Evolutionary conservation across 1,139 yeast genomes (phyloP), one percentile per base, ranked within the genome.

Genomic region (Blastobotrys indianensis): DNA sequence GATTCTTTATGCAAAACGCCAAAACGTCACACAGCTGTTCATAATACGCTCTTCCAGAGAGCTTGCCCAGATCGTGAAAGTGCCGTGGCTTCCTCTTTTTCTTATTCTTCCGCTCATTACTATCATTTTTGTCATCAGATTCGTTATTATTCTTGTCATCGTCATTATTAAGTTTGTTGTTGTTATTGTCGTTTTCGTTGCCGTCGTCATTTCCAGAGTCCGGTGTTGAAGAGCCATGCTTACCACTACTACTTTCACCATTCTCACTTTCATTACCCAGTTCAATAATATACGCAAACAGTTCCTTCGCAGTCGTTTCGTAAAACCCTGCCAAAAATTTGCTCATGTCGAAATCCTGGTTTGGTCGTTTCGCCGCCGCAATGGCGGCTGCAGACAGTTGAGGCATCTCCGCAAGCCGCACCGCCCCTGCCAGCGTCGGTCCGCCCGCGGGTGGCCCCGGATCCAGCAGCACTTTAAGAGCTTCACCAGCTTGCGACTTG

Each of bases 401-500:
- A 7, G 25, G 25, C 25, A 20, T 20, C 7, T 20, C 25, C 7
- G 25, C 25, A 7, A 20, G 25, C 25, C 25, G 25, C 25, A 13
- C 33, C 8, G 33, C 33, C 12, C 15, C 12, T 31, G 37, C 41
- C n/a, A 32, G 41, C 9, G 41, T 42, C 4, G 45, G 45, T 32
- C 42, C 42, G 4, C 39, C 39, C 15, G 32, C 37, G 15, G 17
- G 10, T 3, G 45, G 30, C 4, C 45, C 41, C 2, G 45, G 45
- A 29, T 44, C 47, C 12, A 44, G 29, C 37, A 88, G 65, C 1
- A 82, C 79, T 57, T 81, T 80, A 41, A 90, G 66, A 0, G 96
- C 95, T 64, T 88, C 96, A 51, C 78, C 79, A 1, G 92, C 85
- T 62, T 88, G 97, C 4, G 83, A 77, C 59, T 85, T 82, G 42